Conservation (phyloP, 2,329 filamentous ascomycete species). For the Xylariaceae sp. region DNA sequence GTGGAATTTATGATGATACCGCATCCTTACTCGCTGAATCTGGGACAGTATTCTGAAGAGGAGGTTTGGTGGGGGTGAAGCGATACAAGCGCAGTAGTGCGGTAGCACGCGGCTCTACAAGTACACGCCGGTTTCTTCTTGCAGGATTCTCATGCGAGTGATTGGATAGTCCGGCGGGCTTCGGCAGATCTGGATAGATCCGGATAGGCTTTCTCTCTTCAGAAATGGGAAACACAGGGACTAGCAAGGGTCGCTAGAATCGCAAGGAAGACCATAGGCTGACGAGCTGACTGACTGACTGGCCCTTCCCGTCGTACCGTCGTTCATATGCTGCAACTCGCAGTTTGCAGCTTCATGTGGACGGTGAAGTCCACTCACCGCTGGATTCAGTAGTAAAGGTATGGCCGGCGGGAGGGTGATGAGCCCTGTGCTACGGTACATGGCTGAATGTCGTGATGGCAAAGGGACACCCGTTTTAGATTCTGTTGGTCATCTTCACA, state of each 20-base stretch:
- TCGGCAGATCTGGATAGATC: conserved; percentile 22
- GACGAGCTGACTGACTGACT: conserved; percentile 2
- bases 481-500: conserved; percentile 8
- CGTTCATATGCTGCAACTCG: conserved; percentile 5
- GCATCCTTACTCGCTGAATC: conserved; percentile 6
- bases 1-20: conserved; percentile 1
- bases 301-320: conserved; percentile 7
- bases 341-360: background rate
- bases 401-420: too few relatives aligned
- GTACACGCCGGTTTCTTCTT: conserved; percentile 1
- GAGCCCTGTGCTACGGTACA: too few relatives aligned
- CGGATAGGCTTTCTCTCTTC: conserved; percentile 6
- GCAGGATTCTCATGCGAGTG: conserved; percentile 16
- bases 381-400: background rate
- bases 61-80: background rate
- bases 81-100: background rate
- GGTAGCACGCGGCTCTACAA: conserved; percentile 2
- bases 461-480: background rate
- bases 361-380: background rate
- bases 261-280: conserved; percentile 2
- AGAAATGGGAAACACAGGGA: background rate
- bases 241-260: conserved; percentile 6
- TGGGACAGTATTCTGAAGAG: background rate
- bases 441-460: background rate
- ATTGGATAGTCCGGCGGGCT: conserved; percentile 20